Conservation (phyloP, 768 basidiomycete genomes). For the Naematelia aurantialba region DNA sequence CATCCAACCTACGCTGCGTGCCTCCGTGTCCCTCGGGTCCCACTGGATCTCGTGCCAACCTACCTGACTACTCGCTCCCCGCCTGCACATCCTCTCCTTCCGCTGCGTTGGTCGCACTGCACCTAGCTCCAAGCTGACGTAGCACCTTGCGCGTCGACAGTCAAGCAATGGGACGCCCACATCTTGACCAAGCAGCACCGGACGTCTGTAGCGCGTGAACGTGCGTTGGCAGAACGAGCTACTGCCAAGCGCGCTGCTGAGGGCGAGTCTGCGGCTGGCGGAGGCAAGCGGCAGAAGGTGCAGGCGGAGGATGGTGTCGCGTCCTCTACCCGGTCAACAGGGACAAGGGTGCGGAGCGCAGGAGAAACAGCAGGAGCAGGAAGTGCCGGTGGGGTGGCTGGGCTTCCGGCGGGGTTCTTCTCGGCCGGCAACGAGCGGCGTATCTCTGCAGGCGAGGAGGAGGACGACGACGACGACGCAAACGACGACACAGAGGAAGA, state of each 20-base stretch:
- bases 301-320: not conserved
- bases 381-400: not conserved
- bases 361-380: too few species aligned
- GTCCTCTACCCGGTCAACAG: conserved; percentile 1
- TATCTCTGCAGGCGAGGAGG: not conserved
- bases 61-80: too few species aligned
- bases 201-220: conserved; percentile 40
- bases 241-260: conserved; percentile 18
- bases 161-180: conserved; percentile 48
- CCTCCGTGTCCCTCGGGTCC: too few species aligned
- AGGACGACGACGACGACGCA: conserved; percentile 11
- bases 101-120: too few species aligned
- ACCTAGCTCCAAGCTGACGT: too few species aligned
- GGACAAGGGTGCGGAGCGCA: too few species aligned
- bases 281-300: conserved; percentile 1
- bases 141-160: conserved; percentile 12
- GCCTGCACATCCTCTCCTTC: not conserved
- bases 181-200: conserved; percentile 46
- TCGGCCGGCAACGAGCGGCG: conserved; percentile 9
- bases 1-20: too few species aligned
- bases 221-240: conserved; percentile 14
- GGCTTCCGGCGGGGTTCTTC: conserved; percentile 27
- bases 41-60: too few species aligned
- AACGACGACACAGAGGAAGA: not conserved
- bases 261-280: conserved; percentile 12